Evolutionary conservation across 225 moss, liverwort and hornwort species (phyloP).

Genomic region (Sphagnum contortum): DNA sequence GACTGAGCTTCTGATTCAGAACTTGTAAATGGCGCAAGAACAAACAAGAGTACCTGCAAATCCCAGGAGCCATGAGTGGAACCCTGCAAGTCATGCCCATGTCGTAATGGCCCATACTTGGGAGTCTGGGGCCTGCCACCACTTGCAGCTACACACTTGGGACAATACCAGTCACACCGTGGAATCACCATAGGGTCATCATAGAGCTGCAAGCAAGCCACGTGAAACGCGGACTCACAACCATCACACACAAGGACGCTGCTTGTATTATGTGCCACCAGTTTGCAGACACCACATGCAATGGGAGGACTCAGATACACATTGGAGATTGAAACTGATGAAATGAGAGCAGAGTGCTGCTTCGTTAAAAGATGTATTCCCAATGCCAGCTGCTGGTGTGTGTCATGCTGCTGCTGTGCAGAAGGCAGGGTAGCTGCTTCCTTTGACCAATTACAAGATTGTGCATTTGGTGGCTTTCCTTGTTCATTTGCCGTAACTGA

Average conservation of each 20-base stretch:
- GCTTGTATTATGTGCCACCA: conserved; percentile 45
- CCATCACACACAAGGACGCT: conserved; percentile 74
- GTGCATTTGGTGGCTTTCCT: conserved; percentile 16
- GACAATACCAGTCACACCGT: conserved; percentile 81
- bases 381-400: conserved; percentile 59
- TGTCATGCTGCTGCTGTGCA: conserved; percentile 16
- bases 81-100: conserved; percentile 29
- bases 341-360: conserved; percentile 18
- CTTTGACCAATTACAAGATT: conserved; percentile 24
- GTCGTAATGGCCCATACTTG: conserved; percentile 71
- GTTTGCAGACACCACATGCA: conserved; percentile 62
- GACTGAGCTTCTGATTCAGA: too few relatives aligned
- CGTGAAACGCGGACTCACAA: conserved; percentile 67
- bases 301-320: conserved; percentile 51
- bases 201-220: conserved; percentile 59
- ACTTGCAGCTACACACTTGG: conserved; percentile 48
- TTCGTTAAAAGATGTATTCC: conserved; percentile 70
- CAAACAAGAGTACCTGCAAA: conserved; percentile 21
- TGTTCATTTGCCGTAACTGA: conserved; percentile 13
- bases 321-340: conserved; percentile 32
- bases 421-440: conserved; percentile 7
- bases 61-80: conserved; percentile 44
- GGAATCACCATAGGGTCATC: conserved; percentile 22
- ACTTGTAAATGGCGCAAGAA: too few relatives aligned
- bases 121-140: conserved; percentile 47